Evolutionary conservation across 2,329 filamentous ascomycete species (phyloP).

Genomic region (Ambrosiella cleistominuta): DNA sequence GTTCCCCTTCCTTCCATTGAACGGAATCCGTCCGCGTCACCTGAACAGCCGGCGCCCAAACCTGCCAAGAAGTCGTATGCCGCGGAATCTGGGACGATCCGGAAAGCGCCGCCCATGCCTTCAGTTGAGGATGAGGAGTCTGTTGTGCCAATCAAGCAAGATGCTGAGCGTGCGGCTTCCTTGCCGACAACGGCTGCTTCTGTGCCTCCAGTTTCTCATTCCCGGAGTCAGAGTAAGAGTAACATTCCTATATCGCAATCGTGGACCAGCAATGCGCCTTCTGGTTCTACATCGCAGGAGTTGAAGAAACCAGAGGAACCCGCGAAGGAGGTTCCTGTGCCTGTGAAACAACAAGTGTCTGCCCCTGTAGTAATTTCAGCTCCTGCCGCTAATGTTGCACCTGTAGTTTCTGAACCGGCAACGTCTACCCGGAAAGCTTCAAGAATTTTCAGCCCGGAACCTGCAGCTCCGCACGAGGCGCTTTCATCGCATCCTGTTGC

Average conservation of each 20-base stretch:
- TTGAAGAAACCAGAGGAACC: background rate
- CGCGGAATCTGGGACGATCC: background rate
- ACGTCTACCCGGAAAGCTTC: background rate
- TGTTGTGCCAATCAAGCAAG: background rate
- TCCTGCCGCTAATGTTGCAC: background rate
- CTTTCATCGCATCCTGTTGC: constrained; percentile 4
- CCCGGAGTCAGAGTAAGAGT: background rate
- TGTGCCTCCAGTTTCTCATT: background rate
- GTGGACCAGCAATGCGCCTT: background rate
- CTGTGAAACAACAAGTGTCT: background rate
- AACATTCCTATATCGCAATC: background rate
- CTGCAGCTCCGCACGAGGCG: background rate
- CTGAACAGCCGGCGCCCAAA: background rate
- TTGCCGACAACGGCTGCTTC: background rate
- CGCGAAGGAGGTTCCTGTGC: background rate
- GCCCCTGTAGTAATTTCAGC: background rate
- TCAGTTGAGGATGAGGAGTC: background rate
- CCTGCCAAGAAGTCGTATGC: constrained; percentile 1
- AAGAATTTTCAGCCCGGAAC: background rate
- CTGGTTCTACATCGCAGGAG: background rate
- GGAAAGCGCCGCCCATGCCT: background rate
- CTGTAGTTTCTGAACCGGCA: background rate
- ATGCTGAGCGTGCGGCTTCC: background rate
- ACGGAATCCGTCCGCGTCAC: background rate
- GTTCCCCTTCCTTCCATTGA: constrained; percentile 2